Evolutionary conservation across 768 basidiomycete species (phyloP).

Genomic region (Mrakia gelida): DNA sequence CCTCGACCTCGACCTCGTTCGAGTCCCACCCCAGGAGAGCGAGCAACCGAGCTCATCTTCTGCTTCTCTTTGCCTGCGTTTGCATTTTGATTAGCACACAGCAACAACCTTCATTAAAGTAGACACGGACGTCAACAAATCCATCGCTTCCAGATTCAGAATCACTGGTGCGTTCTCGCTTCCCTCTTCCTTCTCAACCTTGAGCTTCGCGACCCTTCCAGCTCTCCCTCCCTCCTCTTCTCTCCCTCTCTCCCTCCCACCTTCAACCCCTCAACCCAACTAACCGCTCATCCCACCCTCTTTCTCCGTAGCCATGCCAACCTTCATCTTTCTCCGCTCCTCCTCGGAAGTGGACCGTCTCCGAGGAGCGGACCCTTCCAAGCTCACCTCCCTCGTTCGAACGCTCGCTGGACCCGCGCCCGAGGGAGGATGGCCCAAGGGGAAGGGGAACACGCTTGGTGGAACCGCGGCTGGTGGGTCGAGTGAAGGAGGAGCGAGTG

Average conservation of each 20-base stretch:
- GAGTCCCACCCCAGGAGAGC: not conserved
- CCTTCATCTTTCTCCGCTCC: slow-evolving; percentile 28
- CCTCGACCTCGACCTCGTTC: not conserved
- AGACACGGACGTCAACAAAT: slow-evolving; percentile 22
- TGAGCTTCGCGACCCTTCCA: not conserved
- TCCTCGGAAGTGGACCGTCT: slow-evolving; percentile 16
- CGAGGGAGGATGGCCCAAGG: slow-evolving; percentile 27
- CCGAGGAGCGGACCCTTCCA: slow-evolving; percentile 25
- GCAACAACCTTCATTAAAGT: slow-evolving; percentile 25
- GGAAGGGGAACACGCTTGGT: slow-evolving; percentile 22
- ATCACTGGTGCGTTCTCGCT: not conserved
- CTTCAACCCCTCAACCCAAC: not conserved
- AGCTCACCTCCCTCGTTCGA: slow-evolving; percentile 25
- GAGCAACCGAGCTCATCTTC: too few species aligned
- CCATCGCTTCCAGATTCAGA: slow-evolving; percentile 16
- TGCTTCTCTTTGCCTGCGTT: not conserved
- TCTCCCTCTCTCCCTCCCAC: not conserved
- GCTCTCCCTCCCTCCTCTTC: not conserved
- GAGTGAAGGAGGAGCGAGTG: not conserved
- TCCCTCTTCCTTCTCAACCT: not conserved
- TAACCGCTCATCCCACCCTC: not conserved
- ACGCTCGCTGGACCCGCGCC: slow-evolving; percentile 12
- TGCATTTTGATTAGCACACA: not conserved
- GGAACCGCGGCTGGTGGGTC: not conserved
- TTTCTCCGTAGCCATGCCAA: slow-evolving; percentile 17